phyloP scores from a whole-genome alignment of 108 stramenopile species.

The Pseudonitzschia delicatissima region DNA sequence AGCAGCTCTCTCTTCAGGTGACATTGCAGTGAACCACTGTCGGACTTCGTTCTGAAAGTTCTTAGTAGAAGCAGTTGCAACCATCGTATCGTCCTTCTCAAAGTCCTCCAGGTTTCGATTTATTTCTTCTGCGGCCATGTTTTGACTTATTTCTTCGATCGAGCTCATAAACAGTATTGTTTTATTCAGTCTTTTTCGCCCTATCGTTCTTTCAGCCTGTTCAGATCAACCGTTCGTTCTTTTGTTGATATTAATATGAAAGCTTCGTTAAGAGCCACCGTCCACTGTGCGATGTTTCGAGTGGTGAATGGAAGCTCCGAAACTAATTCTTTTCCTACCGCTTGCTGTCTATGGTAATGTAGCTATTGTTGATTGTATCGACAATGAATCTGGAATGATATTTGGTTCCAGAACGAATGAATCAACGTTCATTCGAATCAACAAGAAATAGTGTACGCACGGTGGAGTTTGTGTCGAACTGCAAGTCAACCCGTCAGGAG shows the following conservation, averaged over 20 bases:
- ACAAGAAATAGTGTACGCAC: too few relatives aligned
- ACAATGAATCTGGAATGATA: not conserved
- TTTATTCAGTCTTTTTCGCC: not conserved
- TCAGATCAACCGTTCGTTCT: not conserved
- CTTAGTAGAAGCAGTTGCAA: not conserved
- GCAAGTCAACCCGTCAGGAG: too few relatives aligned
- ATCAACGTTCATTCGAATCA: not conserved
- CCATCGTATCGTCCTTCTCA: not conserved
- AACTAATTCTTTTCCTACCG: not conserved
- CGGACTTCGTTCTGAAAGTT: conserved; percentile 17
- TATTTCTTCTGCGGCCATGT: not conserved
- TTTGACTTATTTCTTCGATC: not conserved
- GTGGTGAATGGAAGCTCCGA: not conserved
- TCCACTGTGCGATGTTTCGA: not conserved
- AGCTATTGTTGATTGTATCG: not conserved
- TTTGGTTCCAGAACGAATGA: not conserved
- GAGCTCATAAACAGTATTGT: not conserved
- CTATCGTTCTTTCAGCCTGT: not conserved
- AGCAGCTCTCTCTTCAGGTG: conserved; percentile 20
- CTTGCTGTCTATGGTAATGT: not conserved
- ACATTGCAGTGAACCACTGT: conserved; percentile 24
- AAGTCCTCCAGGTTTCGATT: not conserved
- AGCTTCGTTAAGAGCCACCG: not conserved
- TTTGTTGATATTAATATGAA: not conserved
- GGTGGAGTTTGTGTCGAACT: too few relatives aligned